phyloP scores from a whole-genome alignment of 2,329 filamentous ascomycete genomes.

The Dothiorella sarmentorum region DNA sequence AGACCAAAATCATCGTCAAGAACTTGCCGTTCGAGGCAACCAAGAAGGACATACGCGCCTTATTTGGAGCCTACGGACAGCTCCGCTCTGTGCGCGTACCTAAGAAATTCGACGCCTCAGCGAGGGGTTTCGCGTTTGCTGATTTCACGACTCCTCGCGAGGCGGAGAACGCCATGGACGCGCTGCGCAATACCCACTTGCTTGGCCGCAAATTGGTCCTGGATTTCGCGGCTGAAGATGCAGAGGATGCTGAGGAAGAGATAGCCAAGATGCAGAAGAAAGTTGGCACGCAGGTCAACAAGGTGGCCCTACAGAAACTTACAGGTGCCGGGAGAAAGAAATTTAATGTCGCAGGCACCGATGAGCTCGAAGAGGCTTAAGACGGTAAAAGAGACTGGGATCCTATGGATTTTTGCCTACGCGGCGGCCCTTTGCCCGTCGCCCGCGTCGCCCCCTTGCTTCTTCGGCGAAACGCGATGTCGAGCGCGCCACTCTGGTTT shows the following conservation, averaged over 20 bases:
- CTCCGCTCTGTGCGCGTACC: slow-evolving; percentile 89
- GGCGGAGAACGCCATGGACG: slow-evolving; percentile 85
- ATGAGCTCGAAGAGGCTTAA: slow-evolving; percentile 50
- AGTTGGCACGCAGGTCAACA: slow-evolving; percentile 84
- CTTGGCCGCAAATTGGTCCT: slow-evolving; percentile 85
- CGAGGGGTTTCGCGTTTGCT: slow-evolving; percentile 93
- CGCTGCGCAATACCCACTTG: slow-evolving; percentile 88
- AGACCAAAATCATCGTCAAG: slow-evolving; percentile 95
- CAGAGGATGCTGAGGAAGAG: slow-evolving; percentile 89
- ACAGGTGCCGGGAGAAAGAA: slow-evolving; percentile 79
- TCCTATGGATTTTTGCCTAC: slow-evolving; percentile 7
- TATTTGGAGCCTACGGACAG: slow-evolving; percentile 88
- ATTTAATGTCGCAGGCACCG: slow-evolving; percentile 74
- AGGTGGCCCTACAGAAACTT: slow-evolving; percentile 84
- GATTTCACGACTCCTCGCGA: slow-evolving; percentile 91
- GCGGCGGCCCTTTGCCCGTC: slow-evolving; percentile 14
- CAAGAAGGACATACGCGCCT: slow-evolving; percentile 83
- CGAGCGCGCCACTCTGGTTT: slow-evolving; percentile 19
- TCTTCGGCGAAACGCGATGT: slow-evolving; percentile 19
- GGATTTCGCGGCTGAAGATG: slow-evolving; percentile 85
- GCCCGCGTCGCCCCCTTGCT: slow-evolving; percentile 15
- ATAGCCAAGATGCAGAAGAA: slow-evolving; percentile 97
- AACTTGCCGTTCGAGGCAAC: slow-evolving; percentile 94
- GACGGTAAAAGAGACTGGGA: slow-evolving; percentile 16
- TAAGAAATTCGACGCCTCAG: slow-evolving; percentile 85